A percentile compares a stretch with the other conserved stretches of the same genome.
Conservation (phyloP, 1,139 yeast species). For the Yamadazyma siamensis region DNA sequence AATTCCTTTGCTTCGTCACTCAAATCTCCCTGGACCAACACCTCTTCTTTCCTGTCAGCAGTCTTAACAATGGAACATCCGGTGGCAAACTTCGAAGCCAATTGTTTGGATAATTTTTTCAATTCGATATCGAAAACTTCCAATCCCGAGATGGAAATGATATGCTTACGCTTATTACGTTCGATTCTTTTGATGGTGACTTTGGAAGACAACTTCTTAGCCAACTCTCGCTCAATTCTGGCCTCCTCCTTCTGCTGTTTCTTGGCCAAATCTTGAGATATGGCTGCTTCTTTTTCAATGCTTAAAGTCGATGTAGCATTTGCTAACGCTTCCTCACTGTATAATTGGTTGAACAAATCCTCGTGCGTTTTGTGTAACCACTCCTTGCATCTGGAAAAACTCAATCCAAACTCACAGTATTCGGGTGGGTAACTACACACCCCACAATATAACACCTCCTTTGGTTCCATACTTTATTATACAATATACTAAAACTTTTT, state of each 20-base stretch:
- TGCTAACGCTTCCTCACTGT: constrained; percentile 55
- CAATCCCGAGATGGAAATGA: constrained; percentile 81
- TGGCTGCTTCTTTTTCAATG: constrained; percentile 75
- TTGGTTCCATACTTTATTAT: constrained; percentile 33
- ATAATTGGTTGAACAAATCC: constrained; percentile 56
- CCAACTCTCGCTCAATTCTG: constrained; percentile 80
- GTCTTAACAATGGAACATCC: constrained; percentile 95
- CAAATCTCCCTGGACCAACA: constrained; percentile 92
- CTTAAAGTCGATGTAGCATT: constrained; percentile 55
- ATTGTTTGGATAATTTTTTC: constrained; percentile 87
- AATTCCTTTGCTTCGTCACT: constrained; percentile 86
- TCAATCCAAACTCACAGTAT: constrained; percentile 89
- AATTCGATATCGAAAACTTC: constrained; percentile 87
- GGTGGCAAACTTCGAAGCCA: constrained; percentile 93
- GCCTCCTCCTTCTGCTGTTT: constrained; percentile 88
- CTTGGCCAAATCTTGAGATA: constrained; percentile 77
- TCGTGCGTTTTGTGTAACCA: constrained; percentile 68
- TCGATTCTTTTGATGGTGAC: constrained; percentile 84
- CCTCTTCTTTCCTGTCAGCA: constrained; percentile 89
- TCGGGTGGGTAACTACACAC: constrained; percentile 88
- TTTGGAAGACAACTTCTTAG: constrained; percentile 73
- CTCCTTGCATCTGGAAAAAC: constrained; percentile 75
- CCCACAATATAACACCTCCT: constrained; percentile 66
- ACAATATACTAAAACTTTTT: constrained; percentile 2
- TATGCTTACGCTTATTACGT: constrained; percentile 85